A percentile compares a stretch with the other conserved stretches of the same genome.
Conservation (phyloP, 1,284 basidiomycete species). For the Singerocomus rubriflavus region DNA sequence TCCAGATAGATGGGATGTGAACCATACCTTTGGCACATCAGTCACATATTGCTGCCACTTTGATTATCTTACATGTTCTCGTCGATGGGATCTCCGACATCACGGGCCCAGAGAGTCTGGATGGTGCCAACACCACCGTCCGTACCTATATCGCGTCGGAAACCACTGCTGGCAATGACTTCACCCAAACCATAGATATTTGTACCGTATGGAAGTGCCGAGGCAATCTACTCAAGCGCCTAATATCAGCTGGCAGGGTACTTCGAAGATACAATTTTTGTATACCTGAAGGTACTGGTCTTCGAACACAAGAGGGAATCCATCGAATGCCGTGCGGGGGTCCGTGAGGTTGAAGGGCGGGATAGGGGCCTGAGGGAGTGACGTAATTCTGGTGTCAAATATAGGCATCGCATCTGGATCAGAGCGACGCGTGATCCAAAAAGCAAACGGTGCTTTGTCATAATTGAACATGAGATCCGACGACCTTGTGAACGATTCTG, state of each 20-base stretch:
- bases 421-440: slow-evolving; percentile 73
- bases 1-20: slow-evolving; percentile 69
- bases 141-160: slow-evolving; percentile 57
- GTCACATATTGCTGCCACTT: not conserved
- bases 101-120: slow-evolving; percentile 71
- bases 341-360: slow-evolving; percentile 45
- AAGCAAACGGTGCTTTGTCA: slow-evolving; percentile 63
- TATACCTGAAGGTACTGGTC: slow-evolving; percentile 61
- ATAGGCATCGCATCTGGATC: slow-evolving; percentile 55
- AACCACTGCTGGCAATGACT: slow-evolving; percentile 63
- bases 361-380: slow-evolving; percentile 55
- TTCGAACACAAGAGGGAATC: slow-evolving; percentile 72
- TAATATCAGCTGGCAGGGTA: not conserved
- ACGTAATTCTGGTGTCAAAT: slow-evolving; percentile 69
- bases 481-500: slow-evolving; percentile 34
- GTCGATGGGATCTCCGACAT: slow-evolving; percentile 56
- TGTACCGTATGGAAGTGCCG: slow-evolving; percentile 57
- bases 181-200: slow-evolving; percentile 82
- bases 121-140: slow-evolving; percentile 54
- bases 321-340: slow-evolving; percentile 50
- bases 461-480: slow-evolving; percentile 71
- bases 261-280: not conserved
- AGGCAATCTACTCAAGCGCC: slow-evolving; percentile 48
- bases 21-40: slow-evolving; percentile 47
- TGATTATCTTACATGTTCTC: slow-evolving; percentile 50